Percentiles rank a stretch among this genome's conserved stretches.
These are phyloP conservation scores for Phytophthora melonis DNA, from an alignment of 352 stramenopile species.

Conservation along the genomic window DNA sequence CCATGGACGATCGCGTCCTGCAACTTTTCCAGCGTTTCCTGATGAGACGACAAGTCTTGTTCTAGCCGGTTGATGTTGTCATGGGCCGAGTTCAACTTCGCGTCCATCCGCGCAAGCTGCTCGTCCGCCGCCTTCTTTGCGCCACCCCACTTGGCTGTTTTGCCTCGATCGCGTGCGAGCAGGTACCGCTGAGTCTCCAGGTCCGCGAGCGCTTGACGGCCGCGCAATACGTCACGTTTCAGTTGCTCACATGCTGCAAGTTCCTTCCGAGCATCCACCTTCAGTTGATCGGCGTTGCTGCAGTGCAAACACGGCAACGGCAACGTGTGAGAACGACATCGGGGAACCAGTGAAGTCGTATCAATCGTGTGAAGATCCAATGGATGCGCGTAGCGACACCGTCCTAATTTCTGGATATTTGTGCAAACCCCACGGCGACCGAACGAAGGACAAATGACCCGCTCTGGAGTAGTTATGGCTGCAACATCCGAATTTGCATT, in stretches of 20 bases:
- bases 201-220: slow-evolving; percentile 52
- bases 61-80: slow-evolving; percentile 10
- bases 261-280: slow-evolving; percentile 32
- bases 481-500: neutral
- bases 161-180: slow-evolving; percentile 54
- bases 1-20: slow-evolving; percentile 40
- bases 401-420: slow-evolving; percentile 69
- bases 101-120: slow-evolving; percentile 46
- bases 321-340: slow-evolving; percentile 64
- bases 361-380: slow-evolving; percentile 64
- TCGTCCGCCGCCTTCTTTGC: slow-evolving; percentile 60
- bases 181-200: slow-evolving; percentile 56
- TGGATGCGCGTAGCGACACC: slow-evolving; percentile 72
- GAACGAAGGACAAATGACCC: slow-evolving; percentile 64
- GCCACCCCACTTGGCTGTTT: slow-evolving; percentile 65
- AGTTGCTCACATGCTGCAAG: slow-evolving; percentile 31
- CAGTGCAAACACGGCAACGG: slow-evolving; percentile 72
- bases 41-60: slow-evolving; percentile 23
- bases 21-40: slow-evolving; percentile 31
- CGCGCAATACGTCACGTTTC: slow-evolving; percentile 42
- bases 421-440: slow-evolving; percentile 54
- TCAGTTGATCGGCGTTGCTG: slow-evolving; percentile 41
- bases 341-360: slow-evolving; percentile 42
- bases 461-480: neutral
- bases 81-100: slow-evolving; percentile 20